A percentile compares a stretch with the other conserved stretches of the same genome.
These are phyloP conservation scores for Kokia cookei DNA, from an alignment of 441 rosid species.

Conservation along the genomic window DNA sequence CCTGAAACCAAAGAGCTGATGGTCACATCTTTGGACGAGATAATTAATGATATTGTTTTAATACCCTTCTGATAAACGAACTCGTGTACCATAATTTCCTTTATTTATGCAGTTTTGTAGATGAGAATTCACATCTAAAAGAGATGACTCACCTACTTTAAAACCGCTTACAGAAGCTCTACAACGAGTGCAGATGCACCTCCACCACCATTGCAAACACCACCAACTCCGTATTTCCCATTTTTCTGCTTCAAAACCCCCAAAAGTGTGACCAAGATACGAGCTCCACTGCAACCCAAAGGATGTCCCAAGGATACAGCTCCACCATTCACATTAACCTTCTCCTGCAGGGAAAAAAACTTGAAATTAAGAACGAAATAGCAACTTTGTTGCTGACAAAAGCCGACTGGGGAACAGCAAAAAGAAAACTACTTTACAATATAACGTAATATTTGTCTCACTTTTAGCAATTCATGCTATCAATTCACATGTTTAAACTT, in stretches of 20 bases:
- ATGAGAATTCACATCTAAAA: background rate
- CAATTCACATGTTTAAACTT: background rate
- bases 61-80: background rate
- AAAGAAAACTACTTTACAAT: background rate
- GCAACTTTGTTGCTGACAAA: background rate
- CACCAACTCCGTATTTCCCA: conserved; percentile 79
- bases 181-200: conserved; percentile 92
- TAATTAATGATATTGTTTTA: background rate
- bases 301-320: conserved; percentile 97
- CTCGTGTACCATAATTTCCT: background rate
- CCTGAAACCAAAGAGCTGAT: background rate
- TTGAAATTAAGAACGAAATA: background rate
- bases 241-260: conserved; percentile 81
- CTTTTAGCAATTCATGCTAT: background rate
- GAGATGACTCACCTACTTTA: conserved; percentile 18
- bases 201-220: conserved; percentile 97
- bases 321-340: conserved; percentile 85
- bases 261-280: conserved; percentile 81
- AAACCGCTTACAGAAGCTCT: conserved; percentile 52
- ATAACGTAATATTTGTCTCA: background rate
- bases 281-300: conserved; percentile 97
- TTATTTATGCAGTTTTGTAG: background rate
- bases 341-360: conserved; percentile 46
- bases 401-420: background rate
- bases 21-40: background rate